Conservation (phyloP, 2,329 filamentous ascomycete genomes). For the Arthrobotrys megalospora region DNA sequence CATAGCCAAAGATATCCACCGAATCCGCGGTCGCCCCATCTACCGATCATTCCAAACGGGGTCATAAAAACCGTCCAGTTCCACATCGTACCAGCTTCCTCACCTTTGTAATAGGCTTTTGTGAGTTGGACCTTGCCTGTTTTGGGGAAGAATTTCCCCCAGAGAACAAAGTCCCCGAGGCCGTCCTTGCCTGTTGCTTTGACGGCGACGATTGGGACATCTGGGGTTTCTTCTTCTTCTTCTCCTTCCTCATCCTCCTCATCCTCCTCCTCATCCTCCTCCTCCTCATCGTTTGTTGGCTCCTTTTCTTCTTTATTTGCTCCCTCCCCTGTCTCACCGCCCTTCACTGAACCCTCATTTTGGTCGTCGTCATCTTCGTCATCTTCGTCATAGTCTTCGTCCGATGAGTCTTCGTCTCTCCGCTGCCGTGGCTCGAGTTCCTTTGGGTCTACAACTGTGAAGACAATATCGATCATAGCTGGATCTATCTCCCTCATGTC, state of each 20-base stretch:
- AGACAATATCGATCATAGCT: conserved; percentile 39
- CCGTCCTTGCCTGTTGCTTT: conserved; percentile 34
- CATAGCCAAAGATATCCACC: conserved; percentile 52
- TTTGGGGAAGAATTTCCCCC: conserved; percentile 33
- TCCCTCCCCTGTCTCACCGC: neutral
- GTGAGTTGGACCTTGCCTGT: conserved; percentile 43
- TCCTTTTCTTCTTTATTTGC: neutral
- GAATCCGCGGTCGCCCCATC: conserved; percentile 24
- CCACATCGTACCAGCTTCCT: conserved; percentile 17
- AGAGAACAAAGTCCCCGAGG: conserved; percentile 29
- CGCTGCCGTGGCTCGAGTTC: conserved; percentile 2
- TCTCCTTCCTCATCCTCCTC: neutral
- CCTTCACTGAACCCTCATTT: neutral
- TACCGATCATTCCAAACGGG: conserved; percentile 54
- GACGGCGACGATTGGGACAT: conserved; percentile 13
- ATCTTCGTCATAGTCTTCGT: neutral
- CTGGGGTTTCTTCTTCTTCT: neutral
- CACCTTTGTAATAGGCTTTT: conserved; percentile 26
- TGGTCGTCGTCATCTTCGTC: neutral
- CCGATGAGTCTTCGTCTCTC: neutral
- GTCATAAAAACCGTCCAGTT: conserved; percentile 52
- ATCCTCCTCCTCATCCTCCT: neutral
- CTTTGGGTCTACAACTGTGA: conserved; percentile 29
- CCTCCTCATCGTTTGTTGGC: neutral
- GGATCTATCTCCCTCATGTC: conserved; percentile 32